Percentiles rank a stretch among this genome's conserved stretches.
phyloP scores from a whole-genome alignment of 192 early-diverging fungal species.

The Coemansia sp. region DNA sequence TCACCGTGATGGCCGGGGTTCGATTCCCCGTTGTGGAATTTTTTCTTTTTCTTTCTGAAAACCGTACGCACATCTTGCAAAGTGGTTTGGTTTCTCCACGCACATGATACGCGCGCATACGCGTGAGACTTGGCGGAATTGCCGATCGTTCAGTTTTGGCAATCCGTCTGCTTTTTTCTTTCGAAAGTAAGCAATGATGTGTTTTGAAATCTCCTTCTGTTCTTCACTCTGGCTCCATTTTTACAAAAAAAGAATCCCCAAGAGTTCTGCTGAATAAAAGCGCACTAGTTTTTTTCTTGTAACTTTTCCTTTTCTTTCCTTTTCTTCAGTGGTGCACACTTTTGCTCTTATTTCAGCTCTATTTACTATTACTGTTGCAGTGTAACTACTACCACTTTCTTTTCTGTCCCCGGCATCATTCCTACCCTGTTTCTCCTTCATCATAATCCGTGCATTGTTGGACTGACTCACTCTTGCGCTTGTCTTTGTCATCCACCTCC shows the following conservation, averaged over 20 bases:
- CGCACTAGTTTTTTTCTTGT: neutral
- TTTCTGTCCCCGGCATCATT: neutral
- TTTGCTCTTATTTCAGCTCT: neutral
- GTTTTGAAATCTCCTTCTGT: neutral
- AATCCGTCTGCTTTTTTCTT: neutral
- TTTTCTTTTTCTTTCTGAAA: constrained; percentile 4
- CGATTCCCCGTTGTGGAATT: constrained; percentile 80
- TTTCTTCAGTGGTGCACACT: neutral
- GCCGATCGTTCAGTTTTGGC: constrained; percentile 2
- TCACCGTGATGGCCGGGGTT: constrained; percentile 84
- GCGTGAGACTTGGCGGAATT: neutral
- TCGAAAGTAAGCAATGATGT: neutral
- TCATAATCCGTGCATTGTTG: neutral
- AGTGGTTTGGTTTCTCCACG: neutral
- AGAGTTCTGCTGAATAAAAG: neutral
- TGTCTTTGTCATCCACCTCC: neutral
- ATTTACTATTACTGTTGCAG: neutral
- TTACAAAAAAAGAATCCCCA: neutral
- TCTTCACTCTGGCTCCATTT: neutral
- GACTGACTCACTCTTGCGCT: neutral
- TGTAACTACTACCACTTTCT: neutral
- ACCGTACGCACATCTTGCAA: neutral
- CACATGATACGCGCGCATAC: neutral
- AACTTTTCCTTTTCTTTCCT: neutral
- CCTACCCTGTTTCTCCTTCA: neutral